Evolutionary conservation across 2,329 filamentous ascomycete genomes (phyloP), one percentile per base, ranked within the genome.

Genomic region (Curvularia eragrostidis): DNA sequence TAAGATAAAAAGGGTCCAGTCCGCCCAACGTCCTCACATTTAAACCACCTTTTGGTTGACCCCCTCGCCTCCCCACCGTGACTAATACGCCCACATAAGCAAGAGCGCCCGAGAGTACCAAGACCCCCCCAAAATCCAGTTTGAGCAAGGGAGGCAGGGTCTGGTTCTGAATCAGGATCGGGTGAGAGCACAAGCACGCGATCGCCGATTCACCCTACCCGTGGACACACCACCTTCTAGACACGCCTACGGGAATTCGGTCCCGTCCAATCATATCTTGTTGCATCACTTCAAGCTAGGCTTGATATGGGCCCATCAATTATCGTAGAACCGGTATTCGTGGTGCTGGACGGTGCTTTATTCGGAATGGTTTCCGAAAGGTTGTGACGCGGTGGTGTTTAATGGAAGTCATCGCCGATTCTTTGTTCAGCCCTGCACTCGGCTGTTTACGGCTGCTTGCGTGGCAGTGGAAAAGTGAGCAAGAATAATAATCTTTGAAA

Each of bases 391-490:
- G 13, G 23, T 28, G 38, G 44, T 15, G 28, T 18, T 44, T 42
- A 18, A 24, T 24, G 51, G 13, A 26, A 32, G 51, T 58, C 55
- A 58, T 58, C 55, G 51, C 55, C 55, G 51, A 58, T 58, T 50
- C 46, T 43, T 43, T 24, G 9, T 43, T 42, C 55, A 54, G 51
- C 55, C 46, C 48, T 15, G 39, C 38, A 28, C 32, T 54, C 55
- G 51, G 55, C 54, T 34, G 49, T 19, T 51, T 34, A 26, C 54
- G 50, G 54, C 28, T 43, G 54, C 24, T 52, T 26, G n/a, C 12
- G 15, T 36, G 15, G 5, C 13, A n/a, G 32, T 36, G n/a, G 4
- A 12, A 36, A 36, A n/a, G 13, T 36, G 15, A 36, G 15, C 32
- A 6, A n/a, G 6, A 36, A 6, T 15, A 12, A 36, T n/a, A n/a